Evolutionary conservation across 352 stramenopile genomes (phyloP).

Genomic region (Phytopythium cucurbitacearum): DNA sequence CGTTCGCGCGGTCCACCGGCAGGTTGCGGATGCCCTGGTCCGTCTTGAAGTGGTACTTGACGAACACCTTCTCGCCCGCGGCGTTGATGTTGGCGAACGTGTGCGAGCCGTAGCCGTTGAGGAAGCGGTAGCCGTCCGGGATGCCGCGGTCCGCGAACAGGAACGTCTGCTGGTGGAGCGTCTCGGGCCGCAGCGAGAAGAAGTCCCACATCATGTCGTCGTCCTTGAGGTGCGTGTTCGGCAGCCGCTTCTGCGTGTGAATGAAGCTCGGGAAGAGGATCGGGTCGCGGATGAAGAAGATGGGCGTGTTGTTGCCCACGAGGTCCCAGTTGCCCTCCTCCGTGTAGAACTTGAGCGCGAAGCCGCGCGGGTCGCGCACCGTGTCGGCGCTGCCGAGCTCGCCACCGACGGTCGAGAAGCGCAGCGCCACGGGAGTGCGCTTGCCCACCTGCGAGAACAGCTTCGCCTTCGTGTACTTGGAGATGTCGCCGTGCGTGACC

Average conservation of each 20-base stretch:
- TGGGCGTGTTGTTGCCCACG: slow-evolving; percentile 92
- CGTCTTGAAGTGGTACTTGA: slow-evolving; percentile 94
- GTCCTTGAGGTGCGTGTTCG: slow-evolving; percentile 84
- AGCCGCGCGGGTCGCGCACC: slow-evolving; percentile 84
- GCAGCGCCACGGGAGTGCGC: slow-evolving; percentile 77
- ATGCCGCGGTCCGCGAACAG: slow-evolving; percentile 89
- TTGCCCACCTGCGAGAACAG: slow-evolving; percentile 77
- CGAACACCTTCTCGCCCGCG: slow-evolving; percentile 66
- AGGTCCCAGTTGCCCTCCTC: slow-evolving; percentile 93
- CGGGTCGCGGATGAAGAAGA: slow-evolving; percentile 94
- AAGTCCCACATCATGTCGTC: slow-evolving; percentile 91
- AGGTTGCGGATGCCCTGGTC: slow-evolving; percentile 90
- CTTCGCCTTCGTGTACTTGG: slow-evolving; percentile 68
- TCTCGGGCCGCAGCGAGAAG: slow-evolving; percentile 89
- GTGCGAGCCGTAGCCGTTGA: slow-evolving; percentile 92
- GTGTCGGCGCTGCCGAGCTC: slow-evolving; percentile 83
- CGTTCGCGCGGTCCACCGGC: slow-evolving; percentile 62
- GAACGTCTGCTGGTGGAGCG: slow-evolving; percentile 86
- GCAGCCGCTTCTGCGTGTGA: slow-evolving; percentile 91
- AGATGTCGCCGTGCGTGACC: slow-evolving; percentile 58
- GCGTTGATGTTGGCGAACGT: slow-evolving; percentile 91
- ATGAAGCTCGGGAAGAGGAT: slow-evolving; percentile 92
- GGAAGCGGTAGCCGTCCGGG: slow-evolving; percentile 85
- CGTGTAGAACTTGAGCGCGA: slow-evolving; percentile 93
- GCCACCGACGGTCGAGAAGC: slow-evolving; percentile 85